Evolutionary conservation across 2,329 filamentous ascomycete species (phyloP).

Genomic region (Nannizziopsis arthrosporioides): DNA sequence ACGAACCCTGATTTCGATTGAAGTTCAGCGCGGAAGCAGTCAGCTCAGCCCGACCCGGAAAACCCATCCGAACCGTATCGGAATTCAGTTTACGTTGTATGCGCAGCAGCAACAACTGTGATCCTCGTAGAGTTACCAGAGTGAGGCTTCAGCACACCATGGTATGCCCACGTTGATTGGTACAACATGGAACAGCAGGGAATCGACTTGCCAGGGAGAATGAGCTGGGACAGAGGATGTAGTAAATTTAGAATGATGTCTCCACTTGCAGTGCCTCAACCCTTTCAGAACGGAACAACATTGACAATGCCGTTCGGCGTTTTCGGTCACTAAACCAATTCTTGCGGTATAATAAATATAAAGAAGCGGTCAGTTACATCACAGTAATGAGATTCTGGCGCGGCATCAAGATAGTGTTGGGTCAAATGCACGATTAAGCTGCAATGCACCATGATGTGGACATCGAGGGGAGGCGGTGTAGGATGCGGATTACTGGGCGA

Average conservation of each 20-base stretch:
- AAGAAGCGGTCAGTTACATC: constrained; percentile 7
- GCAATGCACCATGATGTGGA: constrained; percentile 7
- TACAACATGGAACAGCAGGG: neutral
- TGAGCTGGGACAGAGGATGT: neutral
- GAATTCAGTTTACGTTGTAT: neutral
- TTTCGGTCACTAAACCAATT: neutral
- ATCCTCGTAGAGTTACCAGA: constrained; percentile 7
- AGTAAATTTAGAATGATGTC: neutral
- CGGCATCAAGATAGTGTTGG: neutral
- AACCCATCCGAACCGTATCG: neutral
- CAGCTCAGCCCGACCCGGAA: neutral
- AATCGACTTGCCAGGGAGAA: neutral
- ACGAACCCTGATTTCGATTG: neutral
- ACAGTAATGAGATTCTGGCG: neutral
- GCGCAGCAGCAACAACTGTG: neutral
- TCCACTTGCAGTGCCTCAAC: neutral
- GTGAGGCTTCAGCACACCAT: constrained; percentile 5
- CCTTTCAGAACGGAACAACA: neutral
- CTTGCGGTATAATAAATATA: neutral
- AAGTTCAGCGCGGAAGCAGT: neutral
- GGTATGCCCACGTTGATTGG: neutral
- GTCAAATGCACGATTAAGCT: neutral
- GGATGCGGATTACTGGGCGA: neutral
- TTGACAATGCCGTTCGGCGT: neutral
- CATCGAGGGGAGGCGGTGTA: constrained; percentile 6